Base-by-base conservation (phyloP, 371 early-diverging fungal species). In the Circinella minor region DNA sequence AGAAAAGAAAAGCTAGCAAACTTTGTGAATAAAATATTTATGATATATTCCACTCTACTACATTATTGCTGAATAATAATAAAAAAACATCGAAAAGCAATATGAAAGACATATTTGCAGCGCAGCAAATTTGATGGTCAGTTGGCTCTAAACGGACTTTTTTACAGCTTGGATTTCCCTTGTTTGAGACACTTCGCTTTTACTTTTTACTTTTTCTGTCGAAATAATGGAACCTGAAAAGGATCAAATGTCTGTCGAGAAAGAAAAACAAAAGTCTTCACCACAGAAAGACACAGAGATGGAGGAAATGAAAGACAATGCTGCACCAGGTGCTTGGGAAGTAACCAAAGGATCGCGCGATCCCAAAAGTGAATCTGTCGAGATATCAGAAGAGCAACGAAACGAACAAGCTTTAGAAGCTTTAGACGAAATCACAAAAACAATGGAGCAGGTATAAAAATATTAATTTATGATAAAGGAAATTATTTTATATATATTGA, bases 371-470 rank as follows among this genome's bases (percentile, higher is more conserved):
- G 15, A 46, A 11, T 27, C 34, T 18, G 43, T 43, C 3, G 48
- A 49, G 36, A 4, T 54, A 4, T 13, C 65, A 49, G 48, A 14
- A n/a, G 48, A 6, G 3, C 54, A n/a, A 4, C 10, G 14, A 63
- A 68, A 15, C 43, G 57, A 71, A 43, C 43, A 71, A 18, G 68
- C 74, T 15, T 55, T 79, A 6, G 60, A 71, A 4, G 76, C 74
- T 0, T 63, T 76, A 8, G 74, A 81, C 4, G 74, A 71, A 39
- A 48, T 81, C 4, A 74, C 74, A 10, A 68, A 68, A 7, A 47
- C 78, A 4, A 71, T 73, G 65, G 74, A 79, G 63, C 69, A 80
- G 68, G 80, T 77, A 67, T 36, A 57, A 27, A 27, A 27, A 27
- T 27, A 27, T 27, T 27, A 27, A 27, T 27, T 27, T 2, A 27